Base-by-base conservation (phyloP, 768 basidiomycete genomes). In the Fibroporia radiculosa region DNA sequence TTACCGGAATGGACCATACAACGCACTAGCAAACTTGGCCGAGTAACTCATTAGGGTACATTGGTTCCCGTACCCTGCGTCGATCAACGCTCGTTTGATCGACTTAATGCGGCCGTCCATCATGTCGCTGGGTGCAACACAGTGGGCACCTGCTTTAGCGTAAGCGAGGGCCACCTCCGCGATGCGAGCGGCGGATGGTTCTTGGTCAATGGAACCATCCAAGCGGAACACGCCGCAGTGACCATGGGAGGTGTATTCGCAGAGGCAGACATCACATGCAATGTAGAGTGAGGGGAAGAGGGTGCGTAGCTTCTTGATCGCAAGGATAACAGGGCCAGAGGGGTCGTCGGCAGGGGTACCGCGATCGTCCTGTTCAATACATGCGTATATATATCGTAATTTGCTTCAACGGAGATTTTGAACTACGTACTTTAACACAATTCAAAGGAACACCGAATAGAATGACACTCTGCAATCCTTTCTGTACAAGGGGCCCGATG, bases 111-210 rank as follows among this genome's bases (percentile, higher is more conserved):
- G 74, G 0, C 95, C 96, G 60, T 99, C 96, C 93, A 98, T 98
- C 96, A 99, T 99, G 64, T 98, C 96, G 58, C 93, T 96, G 6
- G 96, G 96, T 1, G 96, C 96, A 46, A 99, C 93, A 57, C 92
- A 92, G 63, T 98, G 91, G 1, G 92, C 96, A n/a, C 96, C 96
- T 0, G 96, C 96, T 43, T 73, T 71, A 0, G 93, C 96, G 53
- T 99, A 99, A 57, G 75, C 81, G 36, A 98, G 71, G 0, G 96
- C 92, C 20, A 99, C 93, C 57, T 96, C 71, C 0, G 90, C 91
- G 49, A 99, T 84, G 49, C 96, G 84, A n/a, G 71, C 69, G 11
- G 90, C 88, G 18, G 90, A 93, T 27, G 80, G 80, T 63, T 88
- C 70, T 63, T 97, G 88, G 3, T 82, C 82, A 11, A 84, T 82